Evolutionary conservation across 257 asterid genomes (phyloP).

Genomic region (Linaria vulgaris): DNA sequence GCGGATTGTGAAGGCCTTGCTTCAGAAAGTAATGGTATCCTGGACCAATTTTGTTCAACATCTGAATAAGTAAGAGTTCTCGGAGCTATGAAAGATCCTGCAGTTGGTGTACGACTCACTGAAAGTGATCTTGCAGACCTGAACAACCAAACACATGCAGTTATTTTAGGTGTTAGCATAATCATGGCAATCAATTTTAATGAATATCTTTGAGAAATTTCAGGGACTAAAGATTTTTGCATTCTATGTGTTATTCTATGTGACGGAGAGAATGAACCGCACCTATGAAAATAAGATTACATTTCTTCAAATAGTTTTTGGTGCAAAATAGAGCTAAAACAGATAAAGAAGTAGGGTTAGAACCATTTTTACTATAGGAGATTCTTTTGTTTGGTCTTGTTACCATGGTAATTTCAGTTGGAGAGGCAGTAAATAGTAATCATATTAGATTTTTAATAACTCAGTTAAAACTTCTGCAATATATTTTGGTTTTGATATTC

Average conservation of each 20-base stretch:
- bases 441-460: not conserved
- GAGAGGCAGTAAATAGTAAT: constrained; percentile 2
- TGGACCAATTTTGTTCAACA: constrained; percentile 30
- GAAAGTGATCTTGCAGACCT: constrained; percentile 86
- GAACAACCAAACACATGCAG: constrained; percentile 24
- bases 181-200: no score
- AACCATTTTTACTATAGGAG: no score
- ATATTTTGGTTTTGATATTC: constrained; percentile 6
- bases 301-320: not conserved
- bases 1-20: constrained; percentile 33
- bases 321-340: not conserved
- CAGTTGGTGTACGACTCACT: constrained; percentile 48
- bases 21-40: constrained; percentile 53
- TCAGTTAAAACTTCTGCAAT: not conserved
- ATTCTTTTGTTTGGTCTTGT: not conserved
- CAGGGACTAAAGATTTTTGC: not conserved
- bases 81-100: constrained; percentile 36
- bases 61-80: constrained; percentile 38
- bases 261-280: not conserved
- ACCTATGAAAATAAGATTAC: not conserved
- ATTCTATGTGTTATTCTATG: not conserved
- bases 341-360: not conserved
- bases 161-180: no score
- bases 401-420: not conserved
- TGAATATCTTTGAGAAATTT: not conserved